These are phyloP conservation scores for Phyllosticta capitalensis DNA, from an alignment of 2,329 filamentous ascomycete species.

Conservation along the genomic window DNA sequence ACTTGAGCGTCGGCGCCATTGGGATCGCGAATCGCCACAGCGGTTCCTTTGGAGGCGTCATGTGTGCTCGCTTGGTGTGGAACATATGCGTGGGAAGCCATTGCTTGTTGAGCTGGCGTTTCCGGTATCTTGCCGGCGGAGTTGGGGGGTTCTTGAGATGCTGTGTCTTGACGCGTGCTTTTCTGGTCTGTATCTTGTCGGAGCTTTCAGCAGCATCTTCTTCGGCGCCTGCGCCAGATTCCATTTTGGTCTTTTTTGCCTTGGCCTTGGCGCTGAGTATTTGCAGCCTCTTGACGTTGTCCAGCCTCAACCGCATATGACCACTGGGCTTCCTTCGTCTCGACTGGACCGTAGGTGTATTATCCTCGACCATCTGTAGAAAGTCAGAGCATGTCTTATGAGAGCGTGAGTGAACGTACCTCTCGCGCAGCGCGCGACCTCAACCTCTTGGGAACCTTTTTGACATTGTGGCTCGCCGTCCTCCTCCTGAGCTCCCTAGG, in stretches of 20 bases:
- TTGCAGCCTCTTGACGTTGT: slow-evolving; percentile 64
- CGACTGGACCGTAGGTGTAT: slow-evolving; percentile 70
- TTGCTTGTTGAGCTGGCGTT: slow-evolving; percentile 78
- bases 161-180: slow-evolving; percentile 62
- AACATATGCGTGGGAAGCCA: slow-evolving; percentile 94
- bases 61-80: slow-evolving; percentile 83
- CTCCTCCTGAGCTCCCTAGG: slow-evolving; percentile 74
- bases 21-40: slow-evolving; percentile 89
- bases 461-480: slow-evolving; percentile 92
- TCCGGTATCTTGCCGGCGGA: slow-evolving; percentile 65
- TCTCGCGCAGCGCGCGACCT: slow-evolving; percentile 58
- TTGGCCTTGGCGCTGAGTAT: slow-evolving; percentile 44
- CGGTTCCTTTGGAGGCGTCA: slow-evolving; percentile 69
- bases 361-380: slow-evolving; percentile 68
- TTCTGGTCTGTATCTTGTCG: slow-evolving; percentile 19
- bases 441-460: slow-evolving; percentile 72
- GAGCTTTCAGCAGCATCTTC: slow-evolving; percentile 24
- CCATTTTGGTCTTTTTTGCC: slow-evolving; percentile 25
- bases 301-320: slow-evolving; percentile 53
- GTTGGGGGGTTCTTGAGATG: slow-evolving; percentile 52
- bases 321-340: slow-evolving; percentile 50
- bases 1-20: slow-evolving; percentile 78
- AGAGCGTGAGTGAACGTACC: not conserved
- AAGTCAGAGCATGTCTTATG: not conserved
- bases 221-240: slow-evolving; percentile 18